Base-by-base conservation (phyloP, 495 filamentous ascomycete species). In the Xylaria longipes region DNA sequence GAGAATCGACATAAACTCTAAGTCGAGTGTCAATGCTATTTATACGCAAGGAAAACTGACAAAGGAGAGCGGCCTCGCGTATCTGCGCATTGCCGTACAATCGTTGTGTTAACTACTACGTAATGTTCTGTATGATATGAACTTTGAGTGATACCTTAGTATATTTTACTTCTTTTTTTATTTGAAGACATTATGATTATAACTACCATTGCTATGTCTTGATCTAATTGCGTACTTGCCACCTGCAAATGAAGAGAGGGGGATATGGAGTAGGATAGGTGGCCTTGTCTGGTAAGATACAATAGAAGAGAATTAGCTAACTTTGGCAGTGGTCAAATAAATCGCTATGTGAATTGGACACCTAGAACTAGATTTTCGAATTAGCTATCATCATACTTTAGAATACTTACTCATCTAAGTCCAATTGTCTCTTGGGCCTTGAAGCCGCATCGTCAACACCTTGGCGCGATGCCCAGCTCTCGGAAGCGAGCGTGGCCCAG, bases 391-490 rank as follows among this genome's bases (percentile, higher is more conserved):
- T 37, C 0, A 22, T n/a, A 11, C 8, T 25, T 37, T 22, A 3
- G 33, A 54, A 12, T 15, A 22, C 9, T 12, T 37, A 60, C 56
- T 60, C 31, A 11, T 60, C 60, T 8, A 63, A 29, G 25, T 63
- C 60, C 22, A n/a, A n/a, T n/a, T n/a, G n/a, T n/a, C n/a, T n/a
- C n/a, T n/a, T n/a, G n/a, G n/a, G n/a, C n/a, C n/a, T n/a, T n/a
- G n/a, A n/a, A n/a, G n/a, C n/a, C n/a, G n/a, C n/a, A 22, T 35
- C 12, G 8, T 56, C 65, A 2, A 45, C 39, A 7, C 52, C 52
- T 12, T 31, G 11, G 4, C 65, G 52, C 15, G 65, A 68, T 20
- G 35, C 15, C 65, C 65, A 68, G 25, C 14, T 58, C 39, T 68
- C 65, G 2, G 15, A 12, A 7, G 25, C 25, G 0, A 68, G 17